Evolutionary conservation across 345 rosid genomes (phyloP).

Genomic region (Citrus sp.): DNA sequence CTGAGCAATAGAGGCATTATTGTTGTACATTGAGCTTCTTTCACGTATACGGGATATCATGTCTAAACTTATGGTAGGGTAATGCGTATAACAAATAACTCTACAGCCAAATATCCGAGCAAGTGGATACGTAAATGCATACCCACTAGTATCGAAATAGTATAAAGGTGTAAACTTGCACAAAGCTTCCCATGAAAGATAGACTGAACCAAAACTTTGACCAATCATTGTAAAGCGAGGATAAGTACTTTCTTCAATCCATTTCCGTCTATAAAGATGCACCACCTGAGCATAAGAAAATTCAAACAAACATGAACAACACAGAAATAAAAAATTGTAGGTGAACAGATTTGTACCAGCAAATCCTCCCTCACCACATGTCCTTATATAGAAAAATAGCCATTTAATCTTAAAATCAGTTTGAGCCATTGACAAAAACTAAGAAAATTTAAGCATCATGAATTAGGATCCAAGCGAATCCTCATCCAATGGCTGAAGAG

Average conservation of each 20-base stretch:
- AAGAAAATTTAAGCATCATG: no score
- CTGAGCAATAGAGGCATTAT: slow-evolving; percentile 58
- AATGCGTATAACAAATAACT: slow-evolving; percentile 91
- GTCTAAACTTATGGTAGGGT: slow-evolving; percentile 89
- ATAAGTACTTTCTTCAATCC: slow-evolving; percentile 82
- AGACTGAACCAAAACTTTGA: slow-evolving; percentile 90
- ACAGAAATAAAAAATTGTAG: not conserved
- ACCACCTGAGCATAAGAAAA: slow-evolving; percentile 51
- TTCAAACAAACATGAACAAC: not conserved
- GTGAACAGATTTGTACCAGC: no score
- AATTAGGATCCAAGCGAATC: no score
- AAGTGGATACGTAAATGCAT: slow-evolving; percentile 90
- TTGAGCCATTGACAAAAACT: no score
- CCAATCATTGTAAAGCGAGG: slow-evolving; percentile 96
- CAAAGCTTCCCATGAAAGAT: slow-evolving; percentile 87
- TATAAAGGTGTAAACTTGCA: slow-evolving; percentile 66
- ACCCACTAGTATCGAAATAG: slow-evolving; percentile 83
- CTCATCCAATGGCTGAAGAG: no score
- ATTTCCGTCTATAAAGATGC: slow-evolving; percentile 64
- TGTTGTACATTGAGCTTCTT: slow-evolving; percentile 76
- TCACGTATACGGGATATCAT: slow-evolving; percentile 85
- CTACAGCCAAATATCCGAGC: slow-evolving; percentile 93
- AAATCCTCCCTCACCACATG: no score
- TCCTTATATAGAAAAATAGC: no score
- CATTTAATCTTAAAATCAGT: no score